These are phyloP conservation scores for Oryza brachyantha DNA, from an alignment of 176 grass and related monocot genomes.

Conservation along the genomic window DNA sequence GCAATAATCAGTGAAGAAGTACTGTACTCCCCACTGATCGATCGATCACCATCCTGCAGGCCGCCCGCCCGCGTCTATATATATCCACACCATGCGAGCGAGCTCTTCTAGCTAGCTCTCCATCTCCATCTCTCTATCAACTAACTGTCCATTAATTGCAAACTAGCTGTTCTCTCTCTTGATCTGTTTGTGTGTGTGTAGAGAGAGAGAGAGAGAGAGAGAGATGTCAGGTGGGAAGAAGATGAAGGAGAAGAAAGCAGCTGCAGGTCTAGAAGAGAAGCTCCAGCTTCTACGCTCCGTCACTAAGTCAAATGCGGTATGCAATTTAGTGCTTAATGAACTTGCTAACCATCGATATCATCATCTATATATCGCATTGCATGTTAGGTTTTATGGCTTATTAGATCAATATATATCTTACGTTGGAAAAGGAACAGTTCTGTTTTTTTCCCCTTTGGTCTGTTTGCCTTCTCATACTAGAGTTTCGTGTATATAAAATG, in stretches of 20 bases:
- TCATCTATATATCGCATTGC: too few species aligned
- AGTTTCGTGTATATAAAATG: too few species aligned
- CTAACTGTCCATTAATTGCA: too few species aligned
- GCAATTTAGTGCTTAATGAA: too few species aligned
- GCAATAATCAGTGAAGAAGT: background rate
- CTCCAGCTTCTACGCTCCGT: constrained; percentile 56
- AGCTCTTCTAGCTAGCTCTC: background rate
- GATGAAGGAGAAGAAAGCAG: constrained; percentile 42
- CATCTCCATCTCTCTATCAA: background rate
- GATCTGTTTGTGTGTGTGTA: background rate
- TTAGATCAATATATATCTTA: too few species aligned
- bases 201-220: too few species aligned
- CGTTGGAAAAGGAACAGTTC: too few species aligned
- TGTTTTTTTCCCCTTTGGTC: too few species aligned
- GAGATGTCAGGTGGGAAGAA: constrained; percentile 44
- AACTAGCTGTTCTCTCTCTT: background rate
- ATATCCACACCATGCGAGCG: background rate
- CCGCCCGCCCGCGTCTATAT: background rate
- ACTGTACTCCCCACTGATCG: background rate
- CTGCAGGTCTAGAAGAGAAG: constrained; percentile 47
- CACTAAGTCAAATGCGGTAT: constrained; percentile 57
- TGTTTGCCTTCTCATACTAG: too few species aligned
- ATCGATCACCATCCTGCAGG: background rate
- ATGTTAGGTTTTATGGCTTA: too few species aligned
- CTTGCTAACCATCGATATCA: too few species aligned